phyloP scores from a whole-genome alignment of 495 filamentous ascomycete species.

The Penicillium odoratum region DNA sequence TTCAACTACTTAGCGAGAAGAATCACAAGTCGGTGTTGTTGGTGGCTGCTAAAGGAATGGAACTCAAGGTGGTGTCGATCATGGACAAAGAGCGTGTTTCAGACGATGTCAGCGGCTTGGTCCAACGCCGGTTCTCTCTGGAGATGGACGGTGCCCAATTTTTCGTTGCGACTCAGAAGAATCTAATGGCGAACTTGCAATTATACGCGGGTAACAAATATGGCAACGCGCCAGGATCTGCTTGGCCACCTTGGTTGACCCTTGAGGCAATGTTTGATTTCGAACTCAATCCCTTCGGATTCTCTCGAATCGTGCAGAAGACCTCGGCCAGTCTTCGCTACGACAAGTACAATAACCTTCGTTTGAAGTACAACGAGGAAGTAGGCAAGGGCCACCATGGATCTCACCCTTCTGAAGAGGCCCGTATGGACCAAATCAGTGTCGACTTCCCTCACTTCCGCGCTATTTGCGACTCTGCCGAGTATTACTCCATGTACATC shows the following conservation, averaged over 20 bases:
- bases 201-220: conserved; percentile 94
- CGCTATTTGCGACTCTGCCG: conserved; percentile 90
- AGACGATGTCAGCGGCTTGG: conserved; percentile 90
- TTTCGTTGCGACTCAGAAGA: conserved; percentile 92
- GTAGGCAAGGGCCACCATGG: conserved; percentile 62
- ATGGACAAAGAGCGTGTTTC: conserved; percentile 93
- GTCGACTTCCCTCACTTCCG: conserved; percentile 92
- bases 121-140: conserved; percentile 89
- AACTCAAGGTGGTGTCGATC: conserved; percentile 92
- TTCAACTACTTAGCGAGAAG: conserved; percentile 97
- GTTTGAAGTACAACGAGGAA: conserved; percentile 96
- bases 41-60: conserved; percentile 95
- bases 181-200: conserved; percentile 78
- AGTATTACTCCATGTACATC: conserved; percentile 97
- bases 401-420: conserved; percentile 56
- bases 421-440: conserved; percentile 89
- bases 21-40: conserved; percentile 89
- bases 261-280: conserved; percentile 99
- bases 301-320: conserved; percentile 89
- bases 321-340: conserved; percentile 92
- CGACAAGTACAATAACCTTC: conserved; percentile 97
- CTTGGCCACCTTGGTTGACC: conserved; percentile 97
- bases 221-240: conserved; percentile 76
- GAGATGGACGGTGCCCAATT: conserved; percentile 97
- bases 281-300: conserved; percentile 85